phyloP scores from a whole-genome alignment of 140 eudicot genomes.

The Stevia rebaudiana region DNA sequence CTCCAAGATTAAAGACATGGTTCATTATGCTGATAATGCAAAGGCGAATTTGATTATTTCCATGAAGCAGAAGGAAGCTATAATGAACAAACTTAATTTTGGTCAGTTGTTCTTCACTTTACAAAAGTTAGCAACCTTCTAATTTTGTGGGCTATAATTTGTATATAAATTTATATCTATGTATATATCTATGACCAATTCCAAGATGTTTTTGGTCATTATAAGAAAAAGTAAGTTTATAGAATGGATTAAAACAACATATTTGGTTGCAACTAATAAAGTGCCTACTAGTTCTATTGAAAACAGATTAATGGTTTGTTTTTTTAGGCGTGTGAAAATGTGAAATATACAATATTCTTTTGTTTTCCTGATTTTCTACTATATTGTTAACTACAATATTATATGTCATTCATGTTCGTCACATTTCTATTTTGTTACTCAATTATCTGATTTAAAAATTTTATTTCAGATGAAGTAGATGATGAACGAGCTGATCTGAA shows the following conservation, averaged over 20 bases:
- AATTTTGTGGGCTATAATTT: background rate
- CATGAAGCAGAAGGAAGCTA: slow-evolving; percentile 44
- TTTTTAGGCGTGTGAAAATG: background rate
- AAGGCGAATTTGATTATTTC: slow-evolving; percentile 44
- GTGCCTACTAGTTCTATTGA: background rate
- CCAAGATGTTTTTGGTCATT: too few relatives aligned
- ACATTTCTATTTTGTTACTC: background rate
- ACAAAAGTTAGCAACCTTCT: background rate
- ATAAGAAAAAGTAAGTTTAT: too few relatives aligned
- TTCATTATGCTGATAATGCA: slow-evolving; percentile 28
- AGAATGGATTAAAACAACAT: background rate
- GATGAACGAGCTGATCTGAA: slow-evolving; percentile 60
- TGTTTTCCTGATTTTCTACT: background rate
- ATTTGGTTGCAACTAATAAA: background rate
- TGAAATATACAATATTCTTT: background rate
- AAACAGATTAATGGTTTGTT: background rate
- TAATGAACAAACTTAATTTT: slow-evolving; percentile 34
- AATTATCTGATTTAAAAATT: background rate
- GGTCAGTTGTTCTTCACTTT: slow-evolving; percentile 37
- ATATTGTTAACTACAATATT: background rate
- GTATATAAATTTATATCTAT: background rate
- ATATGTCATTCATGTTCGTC: background rate
- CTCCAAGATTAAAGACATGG: slow-evolving; percentile 29
- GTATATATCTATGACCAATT: too few relatives aligned
- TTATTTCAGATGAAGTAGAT: slow-evolving; percentile 50